Conservation (phyloP, 2,329 filamentous ascomycete species). For the Phyllosticta citrichinensis region DNA sequence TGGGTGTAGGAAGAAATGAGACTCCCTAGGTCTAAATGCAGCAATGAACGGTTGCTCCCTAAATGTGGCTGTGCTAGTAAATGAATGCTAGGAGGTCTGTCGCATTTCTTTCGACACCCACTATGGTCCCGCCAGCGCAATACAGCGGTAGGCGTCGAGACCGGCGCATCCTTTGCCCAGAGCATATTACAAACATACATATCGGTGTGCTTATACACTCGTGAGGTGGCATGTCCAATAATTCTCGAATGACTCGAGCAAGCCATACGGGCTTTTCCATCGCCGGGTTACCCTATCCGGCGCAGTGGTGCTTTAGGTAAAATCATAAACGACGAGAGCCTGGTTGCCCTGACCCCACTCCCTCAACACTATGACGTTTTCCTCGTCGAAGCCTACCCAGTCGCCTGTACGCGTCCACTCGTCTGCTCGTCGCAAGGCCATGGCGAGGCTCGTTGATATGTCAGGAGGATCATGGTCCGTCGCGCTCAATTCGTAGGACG, state of each 20-base stretch:
- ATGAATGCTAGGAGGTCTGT: too few species aligned
- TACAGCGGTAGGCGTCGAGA: not conserved
- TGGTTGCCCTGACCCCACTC: constrained; percentile 59
- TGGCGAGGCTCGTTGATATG: not conserved
- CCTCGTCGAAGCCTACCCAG: constrained; percentile 83
- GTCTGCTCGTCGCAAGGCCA: constrained; percentile 12
- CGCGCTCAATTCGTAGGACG: not conserved
- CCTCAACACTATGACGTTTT: constrained; percentile 79
- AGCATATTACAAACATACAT: not conserved
- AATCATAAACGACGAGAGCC: constrained; percentile 76
- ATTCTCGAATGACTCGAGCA: not conserved
- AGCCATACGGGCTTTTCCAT: not conserved
- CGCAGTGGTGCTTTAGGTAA: constrained; percentile 46
- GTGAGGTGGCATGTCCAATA: not conserved
- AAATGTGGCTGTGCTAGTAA: too few species aligned
- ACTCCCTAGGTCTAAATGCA: too few species aligned
- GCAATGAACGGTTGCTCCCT: too few species aligned
- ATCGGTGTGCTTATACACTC: not conserved
- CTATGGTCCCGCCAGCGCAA: not conserved
- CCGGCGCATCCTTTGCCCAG: not conserved
- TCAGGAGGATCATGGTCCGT: not conserved
- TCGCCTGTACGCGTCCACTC: constrained; percentile 38
- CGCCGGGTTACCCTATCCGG: not conserved
- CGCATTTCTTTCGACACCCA: not conserved
- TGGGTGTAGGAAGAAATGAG: too few species aligned